Percentiles rank a stretch among this genome's conserved stretches.
Evolutionary conservation across 192 early-diverging fungal species (phyloP).

Genomic region (Backusella luteola): DNA sequence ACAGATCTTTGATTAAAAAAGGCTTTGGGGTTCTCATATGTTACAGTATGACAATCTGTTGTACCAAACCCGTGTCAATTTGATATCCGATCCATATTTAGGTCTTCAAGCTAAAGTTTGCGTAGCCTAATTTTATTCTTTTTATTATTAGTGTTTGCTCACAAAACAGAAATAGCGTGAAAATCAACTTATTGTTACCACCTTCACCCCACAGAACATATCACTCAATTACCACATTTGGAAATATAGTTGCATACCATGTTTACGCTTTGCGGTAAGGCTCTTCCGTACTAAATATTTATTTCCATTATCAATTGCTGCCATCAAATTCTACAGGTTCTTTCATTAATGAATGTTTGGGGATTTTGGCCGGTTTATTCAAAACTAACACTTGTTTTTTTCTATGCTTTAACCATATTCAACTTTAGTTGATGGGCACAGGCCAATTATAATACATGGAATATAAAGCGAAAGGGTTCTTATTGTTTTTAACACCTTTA

Average conservation of each 20-base stretch:
- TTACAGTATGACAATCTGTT: neutral
- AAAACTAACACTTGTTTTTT: neutral
- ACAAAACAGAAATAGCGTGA: neutral
- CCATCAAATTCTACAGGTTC: neutral
- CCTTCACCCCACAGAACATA: neutral
- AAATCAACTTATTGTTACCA: neutral
- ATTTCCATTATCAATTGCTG: neutral
- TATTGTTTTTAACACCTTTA: neutral
- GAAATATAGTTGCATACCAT: neutral
- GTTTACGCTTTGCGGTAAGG: neutral
- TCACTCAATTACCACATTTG: neutral
- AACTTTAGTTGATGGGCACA: neutral
- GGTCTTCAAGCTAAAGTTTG: neutral
- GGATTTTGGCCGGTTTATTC: no score
- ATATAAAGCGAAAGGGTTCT: neutral
- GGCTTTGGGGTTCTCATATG: neutral
- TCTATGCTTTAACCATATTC: neutral
- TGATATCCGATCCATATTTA: neutral
- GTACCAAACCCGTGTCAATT: constrained; percentile 10
- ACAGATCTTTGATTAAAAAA: neutral
- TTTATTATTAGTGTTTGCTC: neutral
- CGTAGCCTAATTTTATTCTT: neutral
- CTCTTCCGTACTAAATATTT: neutral
- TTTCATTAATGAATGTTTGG: neutral
- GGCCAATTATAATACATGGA: neutral